phyloP scores from a whole-genome alignment of 2,329 filamentous ascomycete genomes.

The Didymella pomorum region DNA sequence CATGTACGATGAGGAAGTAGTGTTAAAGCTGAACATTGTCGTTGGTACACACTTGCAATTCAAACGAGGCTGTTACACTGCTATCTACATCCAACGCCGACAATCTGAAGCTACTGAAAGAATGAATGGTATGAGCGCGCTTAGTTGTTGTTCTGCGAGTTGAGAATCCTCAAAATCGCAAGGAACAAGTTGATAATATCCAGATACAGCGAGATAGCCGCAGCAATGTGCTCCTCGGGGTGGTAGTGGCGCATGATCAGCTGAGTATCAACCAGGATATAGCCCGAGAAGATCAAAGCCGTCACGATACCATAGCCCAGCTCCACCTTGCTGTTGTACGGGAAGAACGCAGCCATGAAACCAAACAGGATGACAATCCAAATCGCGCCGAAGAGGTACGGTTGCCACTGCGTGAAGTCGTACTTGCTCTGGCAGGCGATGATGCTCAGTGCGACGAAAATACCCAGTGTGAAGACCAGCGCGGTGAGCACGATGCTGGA shows the following conservation, averaged over 20 bases:
- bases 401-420: constrained; percentile 97
- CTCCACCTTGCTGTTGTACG: constrained; percentile 80
- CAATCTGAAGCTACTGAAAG: not conserved
- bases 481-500: constrained; percentile 86
- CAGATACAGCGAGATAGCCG: constrained; percentile 91
- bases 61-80: not conserved
- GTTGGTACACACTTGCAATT: not conserved
- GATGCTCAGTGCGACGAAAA: constrained; percentile 70
- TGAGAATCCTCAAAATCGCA: constrained; percentile 92
- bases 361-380: constrained; percentile 93
- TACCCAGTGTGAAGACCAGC: constrained; percentile 78
- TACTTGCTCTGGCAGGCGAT: constrained; percentile 99
- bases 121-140: not conserved
- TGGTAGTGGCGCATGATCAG: constrained; percentile 95
- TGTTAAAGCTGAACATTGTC: not conserved
- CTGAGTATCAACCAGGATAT: constrained; percentile 97
- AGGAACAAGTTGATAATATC: constrained; percentile 98
- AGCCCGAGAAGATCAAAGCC: constrained; percentile 89
- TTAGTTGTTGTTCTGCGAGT: constrained; percentile 94
- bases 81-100: not conserved
- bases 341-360: constrained; percentile 91
- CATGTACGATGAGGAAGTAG: not conserved
- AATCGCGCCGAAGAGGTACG: constrained; percentile 88
- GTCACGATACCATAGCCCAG: constrained; percentile 83
- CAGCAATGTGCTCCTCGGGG: constrained; percentile 97